A percentile compares a stretch with the other conserved stretches of the same genome.
Conservation (phyloP, 768 basidiomycete species). For the Phylloporus arenicola region DNA sequence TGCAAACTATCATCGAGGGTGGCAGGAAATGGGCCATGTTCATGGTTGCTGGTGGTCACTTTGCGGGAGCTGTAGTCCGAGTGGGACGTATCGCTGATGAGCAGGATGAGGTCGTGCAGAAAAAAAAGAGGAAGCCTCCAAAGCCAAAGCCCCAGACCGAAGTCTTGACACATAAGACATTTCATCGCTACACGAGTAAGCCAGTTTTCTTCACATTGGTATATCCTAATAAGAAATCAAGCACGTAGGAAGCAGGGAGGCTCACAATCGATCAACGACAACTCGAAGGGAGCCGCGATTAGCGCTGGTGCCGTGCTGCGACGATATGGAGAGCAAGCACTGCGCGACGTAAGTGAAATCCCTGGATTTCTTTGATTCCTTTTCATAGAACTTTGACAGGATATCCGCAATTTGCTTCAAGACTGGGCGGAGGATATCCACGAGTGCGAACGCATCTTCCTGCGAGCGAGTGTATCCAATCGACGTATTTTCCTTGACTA, state of each 20-base stretch:
- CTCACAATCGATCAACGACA: slow-evolving; percentile 87
- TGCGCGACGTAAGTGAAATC: slow-evolving; percentile 69
- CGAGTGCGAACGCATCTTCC: slow-evolving; percentile 85
- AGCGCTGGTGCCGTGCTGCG: slow-evolving; percentile 92
- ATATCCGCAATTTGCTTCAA: slow-evolving; percentile 75
- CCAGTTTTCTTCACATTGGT: slow-evolving; percentile 8
- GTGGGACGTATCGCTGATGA: slow-evolving; percentile 55
- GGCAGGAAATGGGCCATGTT: slow-evolving; percentile 89
- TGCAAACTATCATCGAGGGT: slow-evolving; percentile 51
- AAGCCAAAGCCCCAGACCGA: slow-evolving; percentile 74
- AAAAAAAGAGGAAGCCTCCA: slow-evolving; percentile 52
- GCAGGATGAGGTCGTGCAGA: slow-evolving; percentile 31
- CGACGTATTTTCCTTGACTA: slow-evolving; percentile 87
- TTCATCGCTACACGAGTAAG: slow-evolving; percentile 97
- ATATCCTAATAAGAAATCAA: slow-evolving; percentile 30
- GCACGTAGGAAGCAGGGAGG: slow-evolving; percentile 98
- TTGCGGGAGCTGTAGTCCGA: slow-evolving; percentile 85
- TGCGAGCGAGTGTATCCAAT: slow-evolving; percentile 85
- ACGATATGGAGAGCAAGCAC: slow-evolving; percentile 90
- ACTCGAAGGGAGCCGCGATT: slow-evolving; percentile 86
- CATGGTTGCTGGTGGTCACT: slow-evolving; percentile 97
- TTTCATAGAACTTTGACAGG: slow-evolving; percentile 39
- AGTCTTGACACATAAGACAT: slow-evolving; percentile 87
- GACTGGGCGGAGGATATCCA: slow-evolving; percentile 88
- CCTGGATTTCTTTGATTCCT: not conserved